Percentiles rank a stretch among this genome's conserved stretches.
Evolutionary conservation across 306 rosid genomes (phyloP).

Genomic region (Psophocarpus tetragonolobus): DNA sequence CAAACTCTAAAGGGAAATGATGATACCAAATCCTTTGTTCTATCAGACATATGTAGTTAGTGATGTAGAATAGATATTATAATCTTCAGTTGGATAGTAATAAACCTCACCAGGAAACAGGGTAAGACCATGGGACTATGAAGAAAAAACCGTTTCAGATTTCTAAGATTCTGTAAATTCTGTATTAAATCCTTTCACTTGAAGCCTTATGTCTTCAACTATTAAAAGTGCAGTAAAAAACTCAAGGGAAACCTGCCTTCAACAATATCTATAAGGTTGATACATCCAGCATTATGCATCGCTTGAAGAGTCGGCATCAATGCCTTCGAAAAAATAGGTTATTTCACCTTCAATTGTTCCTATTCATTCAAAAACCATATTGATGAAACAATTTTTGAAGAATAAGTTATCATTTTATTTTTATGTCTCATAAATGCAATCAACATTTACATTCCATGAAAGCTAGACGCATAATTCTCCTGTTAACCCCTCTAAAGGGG

Average conservation of each 20-base stretch:
- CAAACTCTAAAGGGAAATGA: not conserved
- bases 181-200: too few species aligned
- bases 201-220: too few species aligned
- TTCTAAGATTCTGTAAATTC: too few species aligned
- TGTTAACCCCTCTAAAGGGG: too few species aligned
- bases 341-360: constrained; percentile 99
- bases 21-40: not conserved
- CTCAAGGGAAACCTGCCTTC: constrained; percentile 68
- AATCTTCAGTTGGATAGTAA: constrained; percentile 7
- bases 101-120: not conserved
- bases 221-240: not conserved
- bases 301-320: constrained; percentile 90
- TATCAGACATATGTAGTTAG: not conserved
- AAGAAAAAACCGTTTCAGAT: too few species aligned
- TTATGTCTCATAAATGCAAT: not conserved
- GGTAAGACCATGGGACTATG: not conserved
- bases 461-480: not conserved
- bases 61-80: not conserved
- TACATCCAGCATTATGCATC: constrained; percentile 88
- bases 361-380: constrained; percentile 39
- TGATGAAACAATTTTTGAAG: constrained; percentile 20
- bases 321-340: constrained; percentile 73
- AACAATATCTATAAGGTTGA: constrained; percentile 73
- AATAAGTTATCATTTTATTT: constrained; percentile 16
- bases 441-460: constrained; percentile 6